Conservation (phyloP, 768 basidiomycete species). For the Brasilioporus rufonigricans region DNA sequence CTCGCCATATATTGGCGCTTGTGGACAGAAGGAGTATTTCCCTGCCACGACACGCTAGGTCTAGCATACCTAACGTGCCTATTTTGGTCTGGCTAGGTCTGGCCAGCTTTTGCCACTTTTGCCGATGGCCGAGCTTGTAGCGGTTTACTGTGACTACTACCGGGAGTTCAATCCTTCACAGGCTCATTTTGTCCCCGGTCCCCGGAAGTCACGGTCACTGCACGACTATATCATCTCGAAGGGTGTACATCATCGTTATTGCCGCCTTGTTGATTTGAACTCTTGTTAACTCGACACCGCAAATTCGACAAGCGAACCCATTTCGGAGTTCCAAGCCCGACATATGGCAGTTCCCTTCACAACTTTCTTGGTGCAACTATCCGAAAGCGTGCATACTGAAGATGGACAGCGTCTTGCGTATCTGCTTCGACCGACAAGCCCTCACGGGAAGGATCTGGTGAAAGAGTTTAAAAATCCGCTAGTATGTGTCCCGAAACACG, state of each 20-base stretch:
- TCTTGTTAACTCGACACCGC: neutral
- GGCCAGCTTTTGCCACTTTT: too few species aligned
- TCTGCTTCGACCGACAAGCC: constrained; percentile 71
- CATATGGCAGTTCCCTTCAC: constrained; percentile 49
- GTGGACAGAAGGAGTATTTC: too few species aligned
- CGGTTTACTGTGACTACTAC: too few species aligned
- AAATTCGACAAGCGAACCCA: neutral
- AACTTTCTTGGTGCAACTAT: constrained; percentile 56
- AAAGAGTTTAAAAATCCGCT: constrained; percentile 65
- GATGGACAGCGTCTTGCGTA: constrained; percentile 71
- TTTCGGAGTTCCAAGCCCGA: neutral
- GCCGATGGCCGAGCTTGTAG: too few species aligned
- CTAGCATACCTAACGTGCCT: too few species aligned
- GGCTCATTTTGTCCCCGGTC: neutral
- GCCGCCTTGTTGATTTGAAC: neutral
- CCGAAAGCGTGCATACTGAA: constrained; percentile 57
- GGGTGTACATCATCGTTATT: neutral
- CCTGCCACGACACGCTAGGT: too few species aligned
- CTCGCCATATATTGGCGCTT: too few species aligned
- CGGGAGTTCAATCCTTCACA: too few species aligned
- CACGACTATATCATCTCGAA: neutral
- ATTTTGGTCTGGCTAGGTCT: too few species aligned
- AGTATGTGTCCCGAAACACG: constrained; percentile 29
- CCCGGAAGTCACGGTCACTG: too few species aligned
- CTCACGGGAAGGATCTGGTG: constrained; percentile 72